Evolutionary conservation across 1,284 basidiomycete genomes (phyloP).

Genomic region (Wallemia hederae): DNA sequence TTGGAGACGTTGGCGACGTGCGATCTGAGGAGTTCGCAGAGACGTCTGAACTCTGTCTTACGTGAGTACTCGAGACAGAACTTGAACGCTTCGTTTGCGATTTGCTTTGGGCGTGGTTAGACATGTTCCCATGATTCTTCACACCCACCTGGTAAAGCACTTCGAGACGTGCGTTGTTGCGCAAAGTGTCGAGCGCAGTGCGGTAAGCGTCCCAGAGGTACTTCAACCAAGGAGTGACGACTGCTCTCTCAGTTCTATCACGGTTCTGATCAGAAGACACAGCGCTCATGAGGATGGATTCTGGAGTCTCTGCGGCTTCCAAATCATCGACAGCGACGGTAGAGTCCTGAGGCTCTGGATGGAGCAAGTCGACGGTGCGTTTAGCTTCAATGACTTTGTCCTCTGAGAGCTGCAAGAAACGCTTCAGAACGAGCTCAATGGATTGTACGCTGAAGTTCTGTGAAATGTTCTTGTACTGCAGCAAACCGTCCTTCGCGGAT

Average conservation of each 20-base stretch:
- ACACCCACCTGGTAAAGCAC: conserved; percentile 60
- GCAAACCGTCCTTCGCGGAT: conserved; percentile 76
- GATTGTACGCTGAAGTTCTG: conserved; percentile 74
- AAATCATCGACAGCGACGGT: conserved; percentile 58
- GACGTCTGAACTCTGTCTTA: conserved; percentile 88
- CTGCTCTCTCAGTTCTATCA: conserved; percentile 77
- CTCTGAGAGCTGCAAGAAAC: conserved; percentile 65
- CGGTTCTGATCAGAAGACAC: conserved; percentile 75
- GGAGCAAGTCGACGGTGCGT: conserved; percentile 20
- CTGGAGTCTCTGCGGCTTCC: conserved; percentile 61
- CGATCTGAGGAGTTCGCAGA: conserved; percentile 86
- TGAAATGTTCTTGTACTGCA: conserved; percentile 87
- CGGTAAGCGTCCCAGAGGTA: conserved; percentile 97
- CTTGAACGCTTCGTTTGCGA: conserved; percentile 86
- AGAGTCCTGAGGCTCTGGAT: conserved; percentile 29
- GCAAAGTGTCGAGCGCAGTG: conserved; percentile 80
- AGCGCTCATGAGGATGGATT: conserved; percentile 59
- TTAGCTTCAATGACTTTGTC: conserved; percentile 62
- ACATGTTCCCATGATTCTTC: background rate
- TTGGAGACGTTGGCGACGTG: conserved; percentile 87
- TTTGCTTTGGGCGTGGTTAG: conserved; percentile 30
- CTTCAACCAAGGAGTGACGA: conserved; percentile 92
- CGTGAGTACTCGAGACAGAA: conserved; percentile 84
- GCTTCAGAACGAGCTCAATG: conserved; percentile 73
- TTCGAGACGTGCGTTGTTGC: conserved; percentile 87